These are phyloP conservation scores for Aechmea fasciata DNA, from an alignment of 176 grass and related monocot genomes.

Conservation along the genomic window DNA sequence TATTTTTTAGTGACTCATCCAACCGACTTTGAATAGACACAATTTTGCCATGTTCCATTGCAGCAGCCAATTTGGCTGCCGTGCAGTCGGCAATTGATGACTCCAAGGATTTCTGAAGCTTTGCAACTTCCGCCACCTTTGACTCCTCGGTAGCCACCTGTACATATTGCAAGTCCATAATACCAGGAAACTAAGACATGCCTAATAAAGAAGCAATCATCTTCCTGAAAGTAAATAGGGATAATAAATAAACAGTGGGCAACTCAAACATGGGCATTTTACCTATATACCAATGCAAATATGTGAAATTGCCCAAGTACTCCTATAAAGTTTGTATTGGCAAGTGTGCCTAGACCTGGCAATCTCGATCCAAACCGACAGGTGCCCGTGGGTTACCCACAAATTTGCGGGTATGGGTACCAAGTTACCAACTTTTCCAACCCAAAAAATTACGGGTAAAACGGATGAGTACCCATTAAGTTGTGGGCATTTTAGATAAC, in stretches of 20 bases:
- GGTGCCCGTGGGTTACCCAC: too few species aligned
- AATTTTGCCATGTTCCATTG: conserved; percentile 55
- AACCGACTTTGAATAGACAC: conserved; percentile 48
- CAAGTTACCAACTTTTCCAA: too few species aligned
- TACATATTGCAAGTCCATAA: conserved; percentile 8
- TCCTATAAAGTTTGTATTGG: too few species aligned
- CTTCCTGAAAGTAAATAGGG: not conserved
- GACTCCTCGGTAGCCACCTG: conserved; percentile 71
- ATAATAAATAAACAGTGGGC: not conserved
- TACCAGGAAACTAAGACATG: conserved; percentile 1
- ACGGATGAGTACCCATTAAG: too few species aligned
- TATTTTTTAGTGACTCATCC: conserved; percentile 47
- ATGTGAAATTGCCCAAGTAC: too few species aligned
- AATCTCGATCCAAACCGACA: too few species aligned
- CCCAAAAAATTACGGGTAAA: too few species aligned
- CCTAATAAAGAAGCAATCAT: not conserved
- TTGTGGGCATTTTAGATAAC: too few species aligned
- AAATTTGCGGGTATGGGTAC: too few species aligned
- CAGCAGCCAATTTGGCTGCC: conserved; percentile 40
- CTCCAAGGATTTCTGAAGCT: conserved; percentile 68
- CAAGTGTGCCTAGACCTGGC: too few species aligned
- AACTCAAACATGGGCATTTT: not conserved
- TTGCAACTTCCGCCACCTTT: conserved; percentile 59
- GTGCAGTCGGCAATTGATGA: conserved; percentile 41
- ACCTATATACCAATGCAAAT: too few species aligned